Evolutionary conservation across 352 stramenopile genomes (phyloP).

Genomic region (Phytopythium chamaehyphon): DNA sequence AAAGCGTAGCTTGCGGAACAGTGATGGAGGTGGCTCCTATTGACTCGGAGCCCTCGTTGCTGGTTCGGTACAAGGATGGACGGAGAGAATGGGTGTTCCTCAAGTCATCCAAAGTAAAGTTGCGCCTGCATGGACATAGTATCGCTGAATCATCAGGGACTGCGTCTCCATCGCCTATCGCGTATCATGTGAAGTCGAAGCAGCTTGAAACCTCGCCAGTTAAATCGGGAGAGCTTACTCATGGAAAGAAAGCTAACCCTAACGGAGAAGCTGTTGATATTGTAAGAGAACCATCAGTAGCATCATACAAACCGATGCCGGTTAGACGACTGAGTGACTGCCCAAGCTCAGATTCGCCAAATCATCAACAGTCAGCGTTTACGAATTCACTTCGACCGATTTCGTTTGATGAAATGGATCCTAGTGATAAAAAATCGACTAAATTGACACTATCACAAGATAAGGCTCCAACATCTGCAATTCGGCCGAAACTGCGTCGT

Average conservation of each 20-base stretch:
- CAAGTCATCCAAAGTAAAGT: slow-evolving; percentile 19
- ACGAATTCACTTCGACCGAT: neutral
- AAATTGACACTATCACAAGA: neutral
- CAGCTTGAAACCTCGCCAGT: too few relatives aligned
- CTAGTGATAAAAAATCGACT: neutral
- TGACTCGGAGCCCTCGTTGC: slow-evolving; percentile 10
- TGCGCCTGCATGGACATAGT: slow-evolving; percentile 16
- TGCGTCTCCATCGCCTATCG: neutral
- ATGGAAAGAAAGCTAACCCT: too few relatives aligned
- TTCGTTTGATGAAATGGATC: neutral
- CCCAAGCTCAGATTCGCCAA: neutral
- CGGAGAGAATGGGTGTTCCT: slow-evolving; percentile 20
- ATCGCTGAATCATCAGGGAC: neutral
- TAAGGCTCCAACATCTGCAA: neutral
- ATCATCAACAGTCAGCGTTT: neutral
- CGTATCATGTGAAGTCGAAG: too few relatives aligned
- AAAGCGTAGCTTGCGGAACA: slow-evolving; percentile 18
- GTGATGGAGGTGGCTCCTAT: slow-evolving; percentile 10
- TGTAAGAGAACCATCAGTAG: neutral
- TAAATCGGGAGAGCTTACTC: too few relatives aligned
- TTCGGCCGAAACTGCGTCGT: neutral
- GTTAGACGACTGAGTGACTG: neutral
- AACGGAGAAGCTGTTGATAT: too few relatives aligned
- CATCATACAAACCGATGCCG: neutral
- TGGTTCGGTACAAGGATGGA: slow-evolving; percentile 27